A percentile compares a stretch with the other conserved stretches of the same genome.
These are phyloP conservation scores for Mucor indicus DNA, from an alignment of 371 early-diverging fungal genomes.

Conservation along the genomic window DNA sequence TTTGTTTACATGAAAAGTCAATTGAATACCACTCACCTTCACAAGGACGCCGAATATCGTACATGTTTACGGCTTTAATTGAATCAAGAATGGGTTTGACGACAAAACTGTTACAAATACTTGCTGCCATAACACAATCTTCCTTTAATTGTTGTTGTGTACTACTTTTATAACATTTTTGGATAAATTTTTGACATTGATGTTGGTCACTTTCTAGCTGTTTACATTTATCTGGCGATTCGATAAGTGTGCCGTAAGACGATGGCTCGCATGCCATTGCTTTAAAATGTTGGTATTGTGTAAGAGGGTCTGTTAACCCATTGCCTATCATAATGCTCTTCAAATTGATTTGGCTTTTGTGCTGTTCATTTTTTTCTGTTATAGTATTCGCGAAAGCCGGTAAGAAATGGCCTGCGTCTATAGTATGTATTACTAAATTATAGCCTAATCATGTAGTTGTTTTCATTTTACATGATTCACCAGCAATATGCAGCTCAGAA, in stretches of 20 bases:
- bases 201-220: slow-evolving; percentile 67
- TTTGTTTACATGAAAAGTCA: too few relatives aligned
- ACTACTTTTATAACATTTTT: slow-evolving; percentile 78
- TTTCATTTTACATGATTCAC: slow-evolving; percentile 60
- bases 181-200: slow-evolving; percentile 71
- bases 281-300: slow-evolving; percentile 87
- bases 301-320: slow-evolving; percentile 85
- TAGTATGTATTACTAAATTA: neutral
- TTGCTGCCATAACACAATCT: slow-evolving; percentile 78
- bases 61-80: slow-evolving; percentile 43
- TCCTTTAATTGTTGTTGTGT: slow-evolving; percentile 12
- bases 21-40: slow-evolving; percentile 19
- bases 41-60: slow-evolving; percentile 70
- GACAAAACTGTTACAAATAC: slow-evolving; percentile 78
- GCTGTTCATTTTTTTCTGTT: slow-evolving; percentile 49
- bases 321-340: slow-evolving; percentile 85
- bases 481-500: slow-evolving; percentile 54
- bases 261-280: slow-evolving; percentile 77
- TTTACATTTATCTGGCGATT: slow-evolving; percentile 56
- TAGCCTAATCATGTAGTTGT: neutral
- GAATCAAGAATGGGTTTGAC: slow-evolving; percentile 58
- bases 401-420: slow-evolving; percentile 71
- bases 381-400: slow-evolving; percentile 72
- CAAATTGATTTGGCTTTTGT: slow-evolving; percentile 49
- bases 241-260: slow-evolving; percentile 75